Conservation (phyloP, 495 filamentous ascomycete species). For the Aeminium ludgeri region DNA sequence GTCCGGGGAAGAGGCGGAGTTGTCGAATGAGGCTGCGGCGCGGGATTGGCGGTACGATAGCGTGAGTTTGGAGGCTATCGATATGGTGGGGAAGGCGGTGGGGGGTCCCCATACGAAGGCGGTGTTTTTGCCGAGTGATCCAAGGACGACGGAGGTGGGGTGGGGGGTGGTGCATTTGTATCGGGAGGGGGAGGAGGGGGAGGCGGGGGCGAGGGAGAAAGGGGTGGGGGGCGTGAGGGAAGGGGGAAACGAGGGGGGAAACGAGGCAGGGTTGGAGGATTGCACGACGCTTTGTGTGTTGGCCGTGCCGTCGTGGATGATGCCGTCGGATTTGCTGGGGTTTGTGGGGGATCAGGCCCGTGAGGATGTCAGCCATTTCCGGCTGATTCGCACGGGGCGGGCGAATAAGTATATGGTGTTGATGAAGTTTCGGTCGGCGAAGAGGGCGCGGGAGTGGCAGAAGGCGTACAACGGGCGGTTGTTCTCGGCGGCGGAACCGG, state of each 20-base stretch:
- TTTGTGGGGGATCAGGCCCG: constrained; percentile 83
- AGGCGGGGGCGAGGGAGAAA: constrained; percentile 27
- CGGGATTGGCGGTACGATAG: constrained; percentile 48
- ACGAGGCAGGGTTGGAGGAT: constrained; percentile 38
- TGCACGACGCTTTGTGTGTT: constrained; percentile 88
- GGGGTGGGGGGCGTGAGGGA: constrained; percentile 4
- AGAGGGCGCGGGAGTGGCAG: constrained; percentile 62
- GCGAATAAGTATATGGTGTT: constrained; percentile 91
- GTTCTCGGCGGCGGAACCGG: constrained; percentile 89
- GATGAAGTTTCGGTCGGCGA: constrained; percentile 76
- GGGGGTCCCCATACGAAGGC: constrained; percentile 56
- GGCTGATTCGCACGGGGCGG: constrained; percentile 80
- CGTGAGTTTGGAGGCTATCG: constrained; percentile 49
- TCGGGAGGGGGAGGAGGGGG: constrained; percentile 62
- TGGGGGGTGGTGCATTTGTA: constrained; percentile 94
- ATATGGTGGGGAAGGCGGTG: constrained; percentile 33
- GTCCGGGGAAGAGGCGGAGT: constrained; percentile 2
- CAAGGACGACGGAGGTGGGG: constrained; percentile 63
- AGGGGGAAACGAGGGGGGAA: constrained; percentile 10
- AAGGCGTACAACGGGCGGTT: constrained; percentile 84
- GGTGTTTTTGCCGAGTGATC: constrained; percentile 54
- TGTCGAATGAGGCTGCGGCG: constrained; percentile 14
- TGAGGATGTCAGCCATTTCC: constrained; percentile 79
- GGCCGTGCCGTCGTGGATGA: constrained; percentile 86
- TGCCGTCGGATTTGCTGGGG: constrained; percentile 76